Base-by-base conservation (phyloP, 345 rosid genomes). In the Arabis alpina region DNA sequence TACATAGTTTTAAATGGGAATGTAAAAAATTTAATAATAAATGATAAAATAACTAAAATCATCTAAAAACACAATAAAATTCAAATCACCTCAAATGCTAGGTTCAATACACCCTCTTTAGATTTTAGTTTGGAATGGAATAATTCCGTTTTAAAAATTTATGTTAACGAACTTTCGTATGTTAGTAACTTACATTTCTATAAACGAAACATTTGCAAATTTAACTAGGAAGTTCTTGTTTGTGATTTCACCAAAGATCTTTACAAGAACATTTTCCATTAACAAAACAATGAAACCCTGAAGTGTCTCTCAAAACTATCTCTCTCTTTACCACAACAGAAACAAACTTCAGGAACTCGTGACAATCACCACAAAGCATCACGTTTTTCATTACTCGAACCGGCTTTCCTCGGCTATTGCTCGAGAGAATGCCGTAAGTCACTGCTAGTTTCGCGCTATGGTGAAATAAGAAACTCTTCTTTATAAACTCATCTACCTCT, bases 401-500 rank as follows among this genome's bases (percentile, higher is more conserved):
- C 3, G 86, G 82, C 76, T 85, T 72, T 37, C 88, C 80, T 6
- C 53, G 56, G 8, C 50, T 79, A 48, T 16, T 77, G 24, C 81
- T 80, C 79, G 27, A 68, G 58, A 93, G 79, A 44, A 93, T 85
- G 13, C 89, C 92, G n/a, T 83, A 93, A 10, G 94, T 82, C 49
- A 87, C 82, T 0, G 96, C 97, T 4, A 93, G 87, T 78, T 93
- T 93, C 25, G 94, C 92, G 45, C 98, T 91, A 64, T 93, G 97
- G 73, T 82, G 85, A 82, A 82, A 89, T 80, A 88, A 72, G 85
- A 90, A 93, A 39, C 71, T 80, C 79, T 85, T 82, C 80, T 93
- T 93, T 62, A 86, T 92, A 59, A 83, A 78, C 82, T 93, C 97
- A 70, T 84, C 98, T 0, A 93, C 87, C 47, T 91, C 98, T 30